phyloP scores from a whole-genome alignment of 1,284 basidiomycete species.

The Sphagnurus paluster region DNA sequence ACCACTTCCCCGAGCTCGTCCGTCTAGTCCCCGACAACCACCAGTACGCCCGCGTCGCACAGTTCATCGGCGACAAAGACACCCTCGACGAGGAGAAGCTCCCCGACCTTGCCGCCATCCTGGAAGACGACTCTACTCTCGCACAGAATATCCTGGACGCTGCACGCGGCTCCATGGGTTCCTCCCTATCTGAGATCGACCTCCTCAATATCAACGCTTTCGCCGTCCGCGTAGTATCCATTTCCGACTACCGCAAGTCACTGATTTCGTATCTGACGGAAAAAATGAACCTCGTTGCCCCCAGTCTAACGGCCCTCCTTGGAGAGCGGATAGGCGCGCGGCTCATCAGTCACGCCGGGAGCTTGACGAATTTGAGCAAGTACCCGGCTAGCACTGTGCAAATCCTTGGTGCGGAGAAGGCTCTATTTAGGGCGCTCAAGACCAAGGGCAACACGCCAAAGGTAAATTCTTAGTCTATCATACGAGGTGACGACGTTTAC shows the following conservation, averaged over 20 bases:
- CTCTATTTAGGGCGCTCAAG: slow-evolving; percentile 96
- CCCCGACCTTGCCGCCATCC: slow-evolving; percentile 77
- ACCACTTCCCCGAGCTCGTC: slow-evolving; percentile 98
- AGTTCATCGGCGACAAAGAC: slow-evolving; percentile 93
- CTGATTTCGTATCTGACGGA: slow-evolving; percentile 89
- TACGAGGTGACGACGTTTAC: neutral
- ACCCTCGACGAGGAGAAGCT: slow-evolving; percentile 74
- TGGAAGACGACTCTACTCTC: slow-evolving; percentile 85
- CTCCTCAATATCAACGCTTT: slow-evolving; percentile 96
- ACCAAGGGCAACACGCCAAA: slow-evolving; percentile 99
- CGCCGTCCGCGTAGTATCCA: slow-evolving; percentile 87
- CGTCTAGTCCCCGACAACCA: slow-evolving; percentile 94
- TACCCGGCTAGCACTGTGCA: slow-evolving; percentile 98
- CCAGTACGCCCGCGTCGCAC: slow-evolving; percentile 87
- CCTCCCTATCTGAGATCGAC: slow-evolving; percentile 90
- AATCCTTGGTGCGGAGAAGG: slow-evolving; percentile 98
- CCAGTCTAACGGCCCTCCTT: slow-evolving; percentile 91
- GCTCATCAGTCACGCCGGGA: slow-evolving; percentile 97
- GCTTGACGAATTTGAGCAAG: slow-evolving; percentile 95
- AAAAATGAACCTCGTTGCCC: slow-evolving; percentile 98
- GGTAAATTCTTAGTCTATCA: slow-evolving; percentile 40
- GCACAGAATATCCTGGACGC: slow-evolving; percentile 97
- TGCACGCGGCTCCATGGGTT: slow-evolving; percentile 93
- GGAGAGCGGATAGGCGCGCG: slow-evolving; percentile 96
- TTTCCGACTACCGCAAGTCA: slow-evolving; percentile 93